Evolutionary conservation across 1,139 yeast species (phyloP), one percentile per base, ranked within the genome.

Genomic region (Debaryomycetaceae sp.): DNA sequence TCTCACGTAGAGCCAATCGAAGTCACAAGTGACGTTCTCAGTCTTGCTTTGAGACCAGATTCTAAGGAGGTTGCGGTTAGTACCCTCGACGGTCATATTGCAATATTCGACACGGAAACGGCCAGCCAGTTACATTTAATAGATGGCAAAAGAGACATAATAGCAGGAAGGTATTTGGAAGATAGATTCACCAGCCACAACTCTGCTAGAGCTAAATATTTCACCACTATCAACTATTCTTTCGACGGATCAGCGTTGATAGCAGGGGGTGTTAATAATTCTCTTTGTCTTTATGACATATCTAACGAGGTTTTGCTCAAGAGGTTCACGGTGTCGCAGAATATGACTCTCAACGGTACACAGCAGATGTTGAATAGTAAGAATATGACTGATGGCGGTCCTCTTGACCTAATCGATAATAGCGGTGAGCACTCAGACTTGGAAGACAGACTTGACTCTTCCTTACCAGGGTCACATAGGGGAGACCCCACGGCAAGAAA

Each of bases 201-300:
- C 60, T 82, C 97, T 2, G 83, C 88, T 31, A 76, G 98, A 55
- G 83, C 96, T 13, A 89, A 87, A 63, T 82, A 80, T 62, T 91
- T 93, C 67, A 84, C 90, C 6, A 80, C 95, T 2, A 76, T 93
- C 36, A 76, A 84, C 50, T 93, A 88, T 64, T 87, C 96, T 53
- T 86, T 91, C 55, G 99, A 93, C 66, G 99, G 99, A 1, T 70
- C 81, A 42, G 81, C 88, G 31, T 71, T 93, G 39, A 81, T 91
- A 44, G 98, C 97, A 6, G 99, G 91, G 30, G 99, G 99, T 49
- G 87, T 87, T 63, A 87, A 91, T 59, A 89, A 90, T 58, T 85
- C 91, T 42, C 85, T 95, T 38, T 91, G 98, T 66, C 74, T 93
- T 51, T 93, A 93, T 63, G 99, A 93, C 65, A 78, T 91, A 42